Conservation (phyloP, 805 yeast species). For the Lachancea fermentati region DNA sequence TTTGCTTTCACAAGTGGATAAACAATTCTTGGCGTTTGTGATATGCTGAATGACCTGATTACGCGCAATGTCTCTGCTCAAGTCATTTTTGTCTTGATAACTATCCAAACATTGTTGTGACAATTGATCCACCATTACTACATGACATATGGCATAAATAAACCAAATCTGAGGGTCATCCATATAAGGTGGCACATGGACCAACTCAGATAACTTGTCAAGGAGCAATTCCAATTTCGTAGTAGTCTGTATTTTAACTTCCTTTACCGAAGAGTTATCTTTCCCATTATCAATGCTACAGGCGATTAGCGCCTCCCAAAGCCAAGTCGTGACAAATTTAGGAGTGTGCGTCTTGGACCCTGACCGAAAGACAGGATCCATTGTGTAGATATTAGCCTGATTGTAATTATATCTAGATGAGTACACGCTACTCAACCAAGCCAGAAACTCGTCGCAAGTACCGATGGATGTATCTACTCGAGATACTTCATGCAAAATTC, state of each 20-base stretch:
- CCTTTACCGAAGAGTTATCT: background rate
- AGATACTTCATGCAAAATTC: slow-evolving; percentile 36
- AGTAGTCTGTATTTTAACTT: background rate
- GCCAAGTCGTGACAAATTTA: slow-evolving; percentile 23
- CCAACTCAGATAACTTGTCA: slow-evolving; percentile 25
- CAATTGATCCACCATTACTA: slow-evolving; percentile 23
- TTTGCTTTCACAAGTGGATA: slow-evolving; percentile 17
- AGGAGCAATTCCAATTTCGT: slow-evolving; percentile 14
- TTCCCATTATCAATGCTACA: slow-evolving; percentile 2
- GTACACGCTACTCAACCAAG: slow-evolving; percentile 27
- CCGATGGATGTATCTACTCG: slow-evolving; percentile 3
- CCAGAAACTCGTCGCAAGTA: slow-evolving; percentile 20
- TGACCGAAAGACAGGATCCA: slow-evolving; percentile 26
- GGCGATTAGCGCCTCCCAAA: slow-evolving; percentile 23
- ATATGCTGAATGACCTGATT: slow-evolving; percentile 22
- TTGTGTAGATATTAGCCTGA: slow-evolving; percentile 20
- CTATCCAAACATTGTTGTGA: slow-evolving; percentile 13
- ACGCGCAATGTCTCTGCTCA: slow-evolving; percentile 19
- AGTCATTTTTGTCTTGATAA: slow-evolving; percentile 8
- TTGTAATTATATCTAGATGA: slow-evolving; percentile 21
- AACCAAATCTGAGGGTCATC: slow-evolving; percentile 32
- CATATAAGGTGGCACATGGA: slow-evolving; percentile 30
- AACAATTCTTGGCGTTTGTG: slow-evolving; percentile 16
- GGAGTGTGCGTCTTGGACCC: slow-evolving; percentile 30
- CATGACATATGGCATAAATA: slow-evolving; percentile 24